Conservation (phyloP, 768 basidiomycete species). For the Ephemerocybe angulata region DNA sequence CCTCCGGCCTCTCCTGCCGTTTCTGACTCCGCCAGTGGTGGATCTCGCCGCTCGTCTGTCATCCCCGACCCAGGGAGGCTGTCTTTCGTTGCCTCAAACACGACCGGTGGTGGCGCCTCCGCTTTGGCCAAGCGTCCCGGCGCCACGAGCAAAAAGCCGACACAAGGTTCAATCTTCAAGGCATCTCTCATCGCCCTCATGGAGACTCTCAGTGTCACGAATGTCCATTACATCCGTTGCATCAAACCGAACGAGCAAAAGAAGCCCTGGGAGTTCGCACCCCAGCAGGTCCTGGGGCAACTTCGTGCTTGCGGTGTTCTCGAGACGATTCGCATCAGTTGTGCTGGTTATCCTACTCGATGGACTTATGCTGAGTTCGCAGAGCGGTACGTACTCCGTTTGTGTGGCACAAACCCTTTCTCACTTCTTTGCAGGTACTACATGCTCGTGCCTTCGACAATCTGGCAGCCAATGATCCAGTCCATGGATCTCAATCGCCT, state of each 20-base stretch:
- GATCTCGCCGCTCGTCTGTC: slow-evolving; percentile 76
- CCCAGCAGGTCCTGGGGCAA: slow-evolving; percentile 93
- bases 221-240: slow-evolving; percentile 98
- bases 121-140: slow-evolving; percentile 59
- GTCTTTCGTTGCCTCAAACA: slow-evolving; percentile 55
- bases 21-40: slow-evolving; percentile 74
- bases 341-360: slow-evolving; percentile 96
- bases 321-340: slow-evolving; percentile 97
- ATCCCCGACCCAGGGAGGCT: slow-evolving; percentile 86
- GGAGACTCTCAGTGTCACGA: slow-evolving; percentile 96
- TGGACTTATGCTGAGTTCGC: slow-evolving; percentile 99
- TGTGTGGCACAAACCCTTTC: slow-evolving; percentile 2
- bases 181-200: slow-evolving; percentile 88
- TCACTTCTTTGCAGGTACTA: slow-evolving; percentile 66
- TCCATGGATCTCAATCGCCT: slow-evolving; percentile 74
- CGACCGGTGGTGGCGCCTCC: slow-evolving; percentile 20
- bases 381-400: slow-evolving; percentile 63
- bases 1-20: slow-evolving; percentile 71
- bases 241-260: slow-evolving; percentile 99
- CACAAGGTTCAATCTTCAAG: slow-evolving; percentile 98
- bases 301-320: slow-evolving; percentile 97
- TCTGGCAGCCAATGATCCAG: slow-evolving; percentile 86
- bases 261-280: slow-evolving; percentile 93
- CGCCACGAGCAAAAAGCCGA: slow-evolving; percentile 81
- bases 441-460: slow-evolving; percentile 85